Conservation (phyloP, 345 rosid species). For the Gossypium herbaceum region DNA sequence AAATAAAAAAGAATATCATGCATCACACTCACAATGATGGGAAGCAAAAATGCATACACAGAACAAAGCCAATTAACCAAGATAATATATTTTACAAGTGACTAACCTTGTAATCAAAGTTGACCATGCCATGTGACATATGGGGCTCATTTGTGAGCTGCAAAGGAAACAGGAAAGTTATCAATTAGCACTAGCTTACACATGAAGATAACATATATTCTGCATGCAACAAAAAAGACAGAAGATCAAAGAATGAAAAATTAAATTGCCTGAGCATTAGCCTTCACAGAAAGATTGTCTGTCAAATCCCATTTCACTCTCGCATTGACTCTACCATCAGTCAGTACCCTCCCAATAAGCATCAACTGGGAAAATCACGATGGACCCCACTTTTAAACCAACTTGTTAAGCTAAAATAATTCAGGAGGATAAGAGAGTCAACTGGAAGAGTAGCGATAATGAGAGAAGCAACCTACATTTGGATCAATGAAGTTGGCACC, state of each 20-base stretch:
- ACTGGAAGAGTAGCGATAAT: background rate
- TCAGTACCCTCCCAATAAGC: slow-evolving; percentile 88
- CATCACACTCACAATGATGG: background rate
- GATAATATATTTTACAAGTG: background rate
- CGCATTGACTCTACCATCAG: slow-evolving; percentile 85
- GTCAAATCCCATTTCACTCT: slow-evolving; percentile 87
- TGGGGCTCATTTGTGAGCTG: slow-evolving; percentile 86
- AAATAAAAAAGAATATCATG: background rate
- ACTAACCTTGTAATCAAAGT: slow-evolving; percentile 88
- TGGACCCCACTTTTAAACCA: background rate
- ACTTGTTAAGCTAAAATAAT: background rate
- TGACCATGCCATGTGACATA: slow-evolving; percentile 78
- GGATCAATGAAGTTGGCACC: slow-evolving; percentile 91
- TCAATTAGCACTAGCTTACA: background rate
- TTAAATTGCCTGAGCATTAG: slow-evolving; percentile 73
- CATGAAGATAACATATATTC: background rate
- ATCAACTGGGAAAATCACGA: slow-evolving; percentile 49
- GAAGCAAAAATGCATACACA: background rate
- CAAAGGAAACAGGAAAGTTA: slow-evolving; percentile 22
- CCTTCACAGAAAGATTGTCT: slow-evolving; percentile 71
- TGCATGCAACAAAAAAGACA: background rate
- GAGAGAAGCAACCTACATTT: slow-evolving; percentile 35
- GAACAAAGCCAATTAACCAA: background rate
- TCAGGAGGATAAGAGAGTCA: background rate
- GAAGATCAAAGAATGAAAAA: slow-evolving; percentile 7